Evolutionary conservation across 2,329 filamentous ascomycete genomes (phyloP), one percentile per base, ranked within the genome.

Genomic region (Pestalotiopsis sp.): DNA sequence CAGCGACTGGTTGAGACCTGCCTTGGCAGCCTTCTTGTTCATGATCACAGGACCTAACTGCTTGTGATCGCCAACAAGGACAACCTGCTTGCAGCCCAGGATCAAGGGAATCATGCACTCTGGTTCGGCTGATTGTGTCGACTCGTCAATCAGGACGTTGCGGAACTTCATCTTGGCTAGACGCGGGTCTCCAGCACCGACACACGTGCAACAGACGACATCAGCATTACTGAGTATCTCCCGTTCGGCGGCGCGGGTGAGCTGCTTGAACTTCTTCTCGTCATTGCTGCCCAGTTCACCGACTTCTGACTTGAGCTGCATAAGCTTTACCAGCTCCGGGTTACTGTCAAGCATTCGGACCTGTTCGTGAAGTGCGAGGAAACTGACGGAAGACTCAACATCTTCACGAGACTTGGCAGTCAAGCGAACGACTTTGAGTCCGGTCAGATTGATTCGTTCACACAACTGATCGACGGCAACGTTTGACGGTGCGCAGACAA

Each of bases 11-110:
- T 98, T 98, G 17, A 99, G 86, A 70, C 96, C 96, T 67, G 96
- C 96, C 82, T 98, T 98, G 70, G 96, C 96, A 14, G 96, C 96
- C 82, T 98, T 98, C 87, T 99, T 99, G 87, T 99, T 99, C 95
- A 99, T 99, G 78, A 99, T 98, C 75, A 99, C 96, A 1, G 96
- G 96, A 0, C 96, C 96, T 72, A 99, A 89, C 80, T 99, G 96
- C 81, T 98, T 97, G 82, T 99, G 96, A 78, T 99, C 96, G 78
- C 96, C 96, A 57, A 99, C 96, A 45, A 99, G 88, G n/a, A 99
- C 96, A 64, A 98, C 94, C 80, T 99, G 96, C 84, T 99, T 99
- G 86, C 96, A 99, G 64, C 96, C 96, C 25, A 99, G 87, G 39
- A 99, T 95, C 56, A 99, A 85, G 20, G 96, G 96, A 75, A 99